These are phyloP conservation scores for Phyllachora maydis DNA, from an alignment of 2,329 filamentous ascomycete genomes.

Conservation along the genomic window DNA sequence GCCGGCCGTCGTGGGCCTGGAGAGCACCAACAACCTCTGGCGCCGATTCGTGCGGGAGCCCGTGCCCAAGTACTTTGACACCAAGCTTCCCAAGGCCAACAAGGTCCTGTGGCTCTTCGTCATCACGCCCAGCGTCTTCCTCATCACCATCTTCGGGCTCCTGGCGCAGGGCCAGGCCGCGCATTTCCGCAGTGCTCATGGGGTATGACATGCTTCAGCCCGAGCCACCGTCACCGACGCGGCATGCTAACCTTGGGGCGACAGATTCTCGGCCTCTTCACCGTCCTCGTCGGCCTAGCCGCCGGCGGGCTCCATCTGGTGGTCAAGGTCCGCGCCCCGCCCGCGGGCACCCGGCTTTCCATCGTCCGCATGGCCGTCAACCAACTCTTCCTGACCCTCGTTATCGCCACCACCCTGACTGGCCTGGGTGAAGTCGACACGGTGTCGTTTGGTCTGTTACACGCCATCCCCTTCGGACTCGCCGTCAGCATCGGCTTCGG, in stretches of 20 bases:
- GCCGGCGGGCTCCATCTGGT: slow-evolving; percentile 8
- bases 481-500: slow-evolving; percentile 8
- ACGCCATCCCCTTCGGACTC: slow-evolving; percentile 9
- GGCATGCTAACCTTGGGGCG: slow-evolving; percentile 6
- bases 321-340: slow-evolving; percentile 4
- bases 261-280: slow-evolving; percentile 7
- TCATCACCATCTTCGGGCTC: slow-evolving; percentile 9
- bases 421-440: slow-evolving; percentile 11
- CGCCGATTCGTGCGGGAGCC: slow-evolving; percentile 6
- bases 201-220: neutral
- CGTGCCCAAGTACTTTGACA: slow-evolving; percentile 5
- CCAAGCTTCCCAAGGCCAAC: slow-evolving; percentile 6
- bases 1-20: slow-evolving; percentile 10
- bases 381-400: slow-evolving; percentile 9
- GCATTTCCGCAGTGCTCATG: slow-evolving; percentile 10
- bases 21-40: slow-evolving; percentile 9
- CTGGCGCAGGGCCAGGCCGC: slow-evolving; percentile 6
- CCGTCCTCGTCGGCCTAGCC: slow-evolving; percentile 8
- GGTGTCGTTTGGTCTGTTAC: slow-evolving; percentile 9
- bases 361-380: slow-evolving; percentile 6
- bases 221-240: neutral
- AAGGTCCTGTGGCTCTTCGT: slow-evolving; percentile 9
- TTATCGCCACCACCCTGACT: slow-evolving; percentile 6
- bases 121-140: slow-evolving; percentile 7
- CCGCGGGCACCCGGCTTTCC: slow-evolving; percentile 1